Evolutionary conservation across 495 filamentous ascomycete genomes (phyloP), one percentile per base, ranked within the genome.

Genomic region (Aspergillus bridgeri): DNA sequence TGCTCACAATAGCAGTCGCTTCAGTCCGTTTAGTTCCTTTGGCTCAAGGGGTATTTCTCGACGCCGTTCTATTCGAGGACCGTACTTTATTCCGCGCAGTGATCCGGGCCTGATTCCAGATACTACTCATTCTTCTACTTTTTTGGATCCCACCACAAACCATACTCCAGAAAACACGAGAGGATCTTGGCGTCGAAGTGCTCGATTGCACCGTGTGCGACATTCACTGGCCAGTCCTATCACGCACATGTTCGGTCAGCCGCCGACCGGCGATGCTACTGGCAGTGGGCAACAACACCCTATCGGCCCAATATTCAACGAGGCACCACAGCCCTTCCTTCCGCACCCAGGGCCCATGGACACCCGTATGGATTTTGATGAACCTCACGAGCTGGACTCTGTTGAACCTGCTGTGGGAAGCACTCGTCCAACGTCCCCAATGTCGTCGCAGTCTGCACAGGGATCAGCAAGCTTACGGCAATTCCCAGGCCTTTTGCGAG

Each of bases 141-240:
- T 64, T 38, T 55, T 71, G 29, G 69, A 68, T 25, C 23, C 64
- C 21, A 24, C 64, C 7, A 29, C 65, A 25, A 67, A 71, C 3
- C 63, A 49, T 25, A 19, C 67, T 17, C 56, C 71, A 13, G 74
- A 73, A 49, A 56, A 69, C n/a, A 66, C 58, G n/a, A 66, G 74
- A 60, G 63, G 62, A 45, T 70, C 75, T 18, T 78, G 75, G 75
- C 71, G 75, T n/a, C 71, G 75, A 20, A 75, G 70, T 62, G 67
- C 69, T 52, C 70, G 77, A 38, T 60, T 80, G 25, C 67, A 73
- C 53, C 75, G 75, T 42, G 68, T 78, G 59, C 71, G 75, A 24
- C 66, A 78, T 56, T 80, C 77, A 13, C 43, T 80, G 47, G 73
- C 75, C 42, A 69, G 59, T 2, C 77, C 77, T 1, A 78, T 79